Conservation (phyloP, 1,284 basidiomycete species). For the Trichosporon asahii region DNA sequence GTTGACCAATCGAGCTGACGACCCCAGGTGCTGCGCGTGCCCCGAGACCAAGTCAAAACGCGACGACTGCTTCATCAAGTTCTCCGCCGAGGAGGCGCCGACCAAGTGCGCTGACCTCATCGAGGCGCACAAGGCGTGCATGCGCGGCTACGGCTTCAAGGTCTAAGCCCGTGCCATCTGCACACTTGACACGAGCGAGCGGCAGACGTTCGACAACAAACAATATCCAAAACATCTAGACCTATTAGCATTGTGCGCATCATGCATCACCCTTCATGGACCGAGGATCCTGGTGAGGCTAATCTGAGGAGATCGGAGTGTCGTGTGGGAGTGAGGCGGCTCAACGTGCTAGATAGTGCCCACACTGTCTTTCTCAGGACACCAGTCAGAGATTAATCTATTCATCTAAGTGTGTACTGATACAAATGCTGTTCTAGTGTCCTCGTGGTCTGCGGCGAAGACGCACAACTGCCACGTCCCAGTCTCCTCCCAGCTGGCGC, state of each 20-base stretch:
- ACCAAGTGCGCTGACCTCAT: slow-evolving; percentile 78
- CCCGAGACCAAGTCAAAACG: slow-evolving; percentile 85
- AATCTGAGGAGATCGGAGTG: too few relatives aligned
- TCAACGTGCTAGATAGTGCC: too few relatives aligned
- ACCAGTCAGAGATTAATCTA: not conserved
- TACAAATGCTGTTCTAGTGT: slow-evolving; percentile 10
- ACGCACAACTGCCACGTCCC: slow-evolving; percentile 45
- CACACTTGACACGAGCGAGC: not conserved
- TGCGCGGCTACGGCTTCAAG: slow-evolving; percentile 83
- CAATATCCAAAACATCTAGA: not conserved
- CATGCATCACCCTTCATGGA: slow-evolving; percentile 21
- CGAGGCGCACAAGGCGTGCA: slow-evolving; percentile 78
- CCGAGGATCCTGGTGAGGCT: too few relatives aligned
- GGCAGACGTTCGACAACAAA: not conserved
- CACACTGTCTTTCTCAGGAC: not conserved
- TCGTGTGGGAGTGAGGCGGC: too few relatives aligned
- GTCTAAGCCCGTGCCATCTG: slow-evolving; percentile 53
- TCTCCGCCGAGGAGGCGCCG: slow-evolving; percentile 65
- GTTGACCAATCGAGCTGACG: not conserved
- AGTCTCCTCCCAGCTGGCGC: slow-evolving; percentile 39
- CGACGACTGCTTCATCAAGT: slow-evolving; percentile 88
- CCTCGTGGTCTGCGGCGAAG: slow-evolving; percentile 21
- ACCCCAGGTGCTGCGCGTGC: slow-evolving; percentile 83
- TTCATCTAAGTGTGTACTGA: not conserved
- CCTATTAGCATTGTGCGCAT: slow-evolving; percentile 6